Base-by-base conservation (phyloP, 495 filamentous ascomycete species). In the Chaetomium fimeti region DNA sequence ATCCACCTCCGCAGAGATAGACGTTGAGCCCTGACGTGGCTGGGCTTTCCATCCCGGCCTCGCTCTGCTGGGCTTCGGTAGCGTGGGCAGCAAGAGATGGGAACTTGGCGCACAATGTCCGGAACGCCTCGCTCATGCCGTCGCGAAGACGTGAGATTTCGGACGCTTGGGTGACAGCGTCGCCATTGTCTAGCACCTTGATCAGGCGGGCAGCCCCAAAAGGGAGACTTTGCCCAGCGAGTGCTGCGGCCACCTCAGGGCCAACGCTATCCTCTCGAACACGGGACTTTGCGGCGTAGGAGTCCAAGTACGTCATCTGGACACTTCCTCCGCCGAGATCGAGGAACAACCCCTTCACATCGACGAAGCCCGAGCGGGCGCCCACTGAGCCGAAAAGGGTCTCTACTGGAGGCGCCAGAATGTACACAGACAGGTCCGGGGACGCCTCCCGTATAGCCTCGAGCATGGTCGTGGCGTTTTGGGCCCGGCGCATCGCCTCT, bases 291-390 rank as follows among this genome's bases (percentile, higher is more conserved):
- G 27, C 72, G 67, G 20, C 81, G 69, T 68, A 85, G 0, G 88
- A 85, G 55, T 87, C 78, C 71, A 96, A 82, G 83, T 91, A 96
- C 8, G 90, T 91, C 78, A 97, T 87, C 76, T 97, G 93, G 59
- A 91, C 90, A 68, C 91, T 95, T 1, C 93, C 93, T 2, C 93
- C 93, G 3, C 93, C 93, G 0, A 97, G 83, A 71, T 97, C 93
- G 75, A 97, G 89, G 24, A 93, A 89, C 24, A 97, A 76, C 0
- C 91, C 86, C 29, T 80, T 69, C 16, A 79, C 75, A 32, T 82
- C 71, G 9, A 77, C 76, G 58, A 93, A 88, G 13, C 88, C 88
- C 65, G 89, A 92, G 32, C 91, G 87, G 24, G 94, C 87, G 1
- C 93, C 93, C 81, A 91, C 67, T 2, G 92, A 89, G 2, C 93